These are phyloP conservation scores for Aspergillus sp. DNA, from an alignment of 2,329 filamentous ascomycete species.

Conservation along the genomic window DNA sequence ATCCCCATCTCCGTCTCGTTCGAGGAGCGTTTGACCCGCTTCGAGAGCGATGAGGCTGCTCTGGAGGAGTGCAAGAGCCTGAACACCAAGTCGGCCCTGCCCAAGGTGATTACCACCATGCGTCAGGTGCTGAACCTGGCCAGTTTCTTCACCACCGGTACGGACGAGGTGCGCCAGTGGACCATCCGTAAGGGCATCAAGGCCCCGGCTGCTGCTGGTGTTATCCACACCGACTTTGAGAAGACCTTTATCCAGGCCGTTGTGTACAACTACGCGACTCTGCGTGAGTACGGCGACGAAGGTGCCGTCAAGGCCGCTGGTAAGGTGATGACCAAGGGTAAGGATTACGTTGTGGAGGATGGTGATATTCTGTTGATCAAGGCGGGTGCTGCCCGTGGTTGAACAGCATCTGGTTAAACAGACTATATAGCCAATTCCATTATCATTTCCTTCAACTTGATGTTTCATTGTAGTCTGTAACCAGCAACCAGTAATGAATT, in stretches of 20 bases:
- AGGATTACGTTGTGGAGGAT: slow-evolving; percentile 73
- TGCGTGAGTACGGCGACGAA: slow-evolving; percentile 90
- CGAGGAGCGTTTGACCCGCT: slow-evolving; percentile 84
- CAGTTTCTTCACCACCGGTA: slow-evolving; percentile 95
- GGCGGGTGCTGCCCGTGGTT: slow-evolving; percentile 54
- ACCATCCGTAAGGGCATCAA: slow-evolving; percentile 95
- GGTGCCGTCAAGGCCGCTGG: slow-evolving; percentile 86
- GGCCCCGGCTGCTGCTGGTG: slow-evolving; percentile 95
- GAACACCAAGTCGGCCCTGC: slow-evolving; percentile 82
- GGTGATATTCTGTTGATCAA: slow-evolving; percentile 79
- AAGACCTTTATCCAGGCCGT: slow-evolving; percentile 99
- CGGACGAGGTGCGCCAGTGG: slow-evolving; percentile 98
- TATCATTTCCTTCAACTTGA: neutral
- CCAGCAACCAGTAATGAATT: too few relatives aligned
- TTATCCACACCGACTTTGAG: slow-evolving; percentile 97
- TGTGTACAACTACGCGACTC: slow-evolving; percentile 81
- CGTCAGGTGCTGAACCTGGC: slow-evolving; percentile 85
- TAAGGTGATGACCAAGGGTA: slow-evolving; percentile 98
- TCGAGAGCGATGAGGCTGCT: slow-evolving; percentile 74
- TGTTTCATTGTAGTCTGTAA: neutral
- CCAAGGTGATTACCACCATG: slow-evolving; percentile 92
- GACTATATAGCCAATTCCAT: slow-evolving; percentile 1
- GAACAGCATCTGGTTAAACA: slow-evolving; percentile 19
- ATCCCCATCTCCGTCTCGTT: slow-evolving; percentile 91
- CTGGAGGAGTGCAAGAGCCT: slow-evolving; percentile 86